Evolutionary conservation across 108 stramenopile species (phyloP).

Genomic region (Craspedostauros australis): DNA sequence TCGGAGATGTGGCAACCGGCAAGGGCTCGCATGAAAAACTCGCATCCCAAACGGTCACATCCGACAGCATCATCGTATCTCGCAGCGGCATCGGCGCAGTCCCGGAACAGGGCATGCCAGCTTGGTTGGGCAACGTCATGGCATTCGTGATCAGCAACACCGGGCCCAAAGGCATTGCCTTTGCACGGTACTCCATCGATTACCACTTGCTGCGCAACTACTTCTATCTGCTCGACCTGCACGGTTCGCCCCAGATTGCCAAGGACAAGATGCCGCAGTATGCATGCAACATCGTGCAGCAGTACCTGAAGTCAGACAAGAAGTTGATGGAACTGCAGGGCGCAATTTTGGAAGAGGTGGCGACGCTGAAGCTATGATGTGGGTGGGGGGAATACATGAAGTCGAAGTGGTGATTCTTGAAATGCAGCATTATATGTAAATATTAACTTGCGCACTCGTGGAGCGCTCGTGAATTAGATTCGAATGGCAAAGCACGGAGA

Average conservation of each 20-base stretch:
- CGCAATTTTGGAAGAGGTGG: too few species aligned
- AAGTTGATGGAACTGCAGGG: too few species aligned
- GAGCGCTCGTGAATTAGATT: too few species aligned
- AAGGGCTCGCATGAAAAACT: constrained; percentile 52
- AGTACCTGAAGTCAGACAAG: constrained; percentile 53
- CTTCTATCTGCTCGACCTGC: constrained; percentile 50
- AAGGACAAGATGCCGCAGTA: constrained; percentile 39
- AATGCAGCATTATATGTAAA: too few species aligned
- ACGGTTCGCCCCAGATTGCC: constrained; percentile 38
- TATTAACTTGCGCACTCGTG: too few species aligned
- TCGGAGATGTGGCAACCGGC: constrained; percentile 41
- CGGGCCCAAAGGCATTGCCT: constrained; percentile 68
- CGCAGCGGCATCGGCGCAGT: constrained; percentile 48
- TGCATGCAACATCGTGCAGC: constrained; percentile 42
- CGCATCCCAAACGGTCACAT: constrained; percentile 51
- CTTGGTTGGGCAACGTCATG: constrained; percentile 53
- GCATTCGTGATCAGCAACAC: constrained; percentile 44
- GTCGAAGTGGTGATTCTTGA: too few species aligned
- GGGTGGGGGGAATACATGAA: too few species aligned
- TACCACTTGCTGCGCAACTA: constrained; percentile 81
- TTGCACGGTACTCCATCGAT: constrained; percentile 77
- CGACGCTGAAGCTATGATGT: too few species aligned
- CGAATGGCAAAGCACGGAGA: too few species aligned
- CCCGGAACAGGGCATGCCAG: constrained; percentile 56
- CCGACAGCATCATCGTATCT: constrained; percentile 48